A percentile compares a stretch with the other conserved stretches of the same genome.
Evolutionary conservation across 2,329 filamentous ascomycete genomes (phyloP).

Genomic region (Ophiocordyceps robertsii): DNA sequence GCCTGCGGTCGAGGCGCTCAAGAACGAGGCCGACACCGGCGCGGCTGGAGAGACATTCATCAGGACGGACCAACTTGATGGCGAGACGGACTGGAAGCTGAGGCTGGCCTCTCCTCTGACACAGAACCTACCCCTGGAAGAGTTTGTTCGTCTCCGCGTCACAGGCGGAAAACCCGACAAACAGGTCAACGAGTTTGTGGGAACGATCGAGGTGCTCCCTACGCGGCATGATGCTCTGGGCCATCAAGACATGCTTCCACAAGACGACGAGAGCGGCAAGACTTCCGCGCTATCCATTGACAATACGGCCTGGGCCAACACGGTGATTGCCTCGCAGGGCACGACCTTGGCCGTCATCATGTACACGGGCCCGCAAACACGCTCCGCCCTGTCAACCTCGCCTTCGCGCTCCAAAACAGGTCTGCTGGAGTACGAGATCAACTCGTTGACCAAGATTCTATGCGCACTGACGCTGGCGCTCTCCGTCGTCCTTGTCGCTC

Average conservation of each 20-base stretch:
- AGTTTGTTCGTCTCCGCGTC: conserved; percentile 57
- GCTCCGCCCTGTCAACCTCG: conserved; percentile 85
- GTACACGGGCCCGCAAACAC: conserved; percentile 88
- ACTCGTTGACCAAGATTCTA: conserved; percentile 89
- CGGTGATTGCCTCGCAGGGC: conserved; percentile 85
- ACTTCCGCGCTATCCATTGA: conserved; percentile 78
- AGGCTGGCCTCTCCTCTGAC: conserved; percentile 76
- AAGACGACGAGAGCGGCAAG: conserved; percentile 25
- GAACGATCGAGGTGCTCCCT: conserved; percentile 66
- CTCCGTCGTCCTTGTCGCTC: conserved; percentile 75
- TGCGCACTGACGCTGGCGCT: conserved; percentile 78
- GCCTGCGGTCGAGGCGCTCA: conserved; percentile 12
- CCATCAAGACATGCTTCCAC: conserved; percentile 19
- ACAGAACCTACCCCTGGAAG: conserved; percentile 59
- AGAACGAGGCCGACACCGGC: conserved; percentile 18
- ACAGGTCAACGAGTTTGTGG: conserved; percentile 88
- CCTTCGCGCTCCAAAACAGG: conserved; percentile 89
- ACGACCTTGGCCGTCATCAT: conserved; percentile 80
- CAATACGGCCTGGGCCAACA: conserved; percentile 98
- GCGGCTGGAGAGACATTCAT: conserved; percentile 87
- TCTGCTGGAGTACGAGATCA: conserved; percentile 89
- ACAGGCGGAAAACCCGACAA: conserved; percentile 83
- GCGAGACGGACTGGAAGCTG: conserved; percentile 97
- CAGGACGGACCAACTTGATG: conserved; percentile 90
- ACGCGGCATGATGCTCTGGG: conserved; percentile 35